Evolutionary conservation across 2,329 filamentous ascomycete species (phyloP), one percentile per base, ranked within the genome.

Genomic region (Raffaelea arxii): DNA sequence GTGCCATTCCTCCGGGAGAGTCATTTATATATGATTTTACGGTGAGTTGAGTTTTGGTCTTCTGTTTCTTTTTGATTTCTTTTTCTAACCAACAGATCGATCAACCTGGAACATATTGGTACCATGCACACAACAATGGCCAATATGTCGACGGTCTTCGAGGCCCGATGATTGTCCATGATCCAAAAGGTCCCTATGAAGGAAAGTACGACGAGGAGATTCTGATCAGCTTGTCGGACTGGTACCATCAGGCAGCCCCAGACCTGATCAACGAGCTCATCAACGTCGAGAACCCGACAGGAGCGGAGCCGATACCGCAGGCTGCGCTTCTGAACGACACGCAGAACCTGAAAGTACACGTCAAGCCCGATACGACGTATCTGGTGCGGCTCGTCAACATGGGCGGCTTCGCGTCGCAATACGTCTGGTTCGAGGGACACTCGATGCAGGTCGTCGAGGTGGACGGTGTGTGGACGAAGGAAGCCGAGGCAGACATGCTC

Each of bases 101-200:
- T 56, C 62, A 51, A 36, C 35, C 81, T 0, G 84, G 84, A n/a
- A 86, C 83, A 1, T 89, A 85, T 61, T 89, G 84, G 85, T 89
- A 89, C 53, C 83, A 87, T 58, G 82, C 78, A 2, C 83, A 87
- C 58, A 70, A 71, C 25, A 69, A 70, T 50, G 79, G 74, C 19
- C 82, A 86, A 58, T 86, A 86, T 51, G 80, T 82, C 2, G 83
- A 87, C 58, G 83, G 83, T 16, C 47, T 54, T 40, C 75, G 80
- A n/a, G 78, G 75, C 2, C 70, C 80, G 1, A 62, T 84, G 35
- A 74, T 83, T 44, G 69, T 84, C 14, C 75, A 83, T 42, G 82
- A 86, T 55, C 75, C 74, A 2, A 58, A 74, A 0, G 66, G 69
- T 11, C 80, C 80, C 0, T 82, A 77, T 60, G 64, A 67, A 32